A percentile compares a stretch with the other conserved stretches of the same genome.
Conservation (phyloP, 2,329 filamentous ascomycete genomes). For the Aureobasidium lini region DNA sequence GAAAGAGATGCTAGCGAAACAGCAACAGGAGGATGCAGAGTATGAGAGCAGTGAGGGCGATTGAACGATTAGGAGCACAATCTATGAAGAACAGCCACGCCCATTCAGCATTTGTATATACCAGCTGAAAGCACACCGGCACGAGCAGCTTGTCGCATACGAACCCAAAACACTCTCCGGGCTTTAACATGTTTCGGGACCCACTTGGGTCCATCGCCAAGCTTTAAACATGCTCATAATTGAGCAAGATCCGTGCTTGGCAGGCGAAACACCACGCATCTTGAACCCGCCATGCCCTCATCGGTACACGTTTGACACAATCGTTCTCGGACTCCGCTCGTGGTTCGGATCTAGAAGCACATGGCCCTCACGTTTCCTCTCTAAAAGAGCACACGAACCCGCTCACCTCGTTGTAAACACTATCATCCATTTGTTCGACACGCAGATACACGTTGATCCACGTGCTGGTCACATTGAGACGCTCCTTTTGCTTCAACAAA, state of each 20-base stretch:
- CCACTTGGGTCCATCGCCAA: slow-evolving; percentile 4
- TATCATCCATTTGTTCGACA: not conserved
- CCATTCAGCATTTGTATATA: not conserved
- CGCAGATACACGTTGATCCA: not conserved
- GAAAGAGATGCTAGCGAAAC: slow-evolving; percentile 39
- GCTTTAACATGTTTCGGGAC: slow-evolving; percentile 7
- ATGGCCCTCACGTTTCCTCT: not conserved
- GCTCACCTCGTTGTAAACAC: not conserved
- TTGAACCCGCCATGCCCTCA: not conserved
- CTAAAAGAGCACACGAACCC: not conserved
- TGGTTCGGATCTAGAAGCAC: not conserved
- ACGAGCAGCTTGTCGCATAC: not conserved
- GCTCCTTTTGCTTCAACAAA: not conserved
- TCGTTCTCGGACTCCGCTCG: not conserved
- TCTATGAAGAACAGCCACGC: not conserved
- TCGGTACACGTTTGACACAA: not conserved
- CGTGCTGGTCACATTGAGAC: not conserved
- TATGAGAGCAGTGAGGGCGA: slow-evolving; percentile 27
- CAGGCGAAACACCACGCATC: not conserved
- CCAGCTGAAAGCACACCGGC: not conserved
- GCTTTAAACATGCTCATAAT: slow-evolving; percentile 10
- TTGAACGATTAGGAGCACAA: not conserved
- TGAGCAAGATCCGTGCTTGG: slow-evolving; percentile 10
- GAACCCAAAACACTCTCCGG: not conserved
- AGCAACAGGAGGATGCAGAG: slow-evolving; percentile 31